Evolutionary conservation across 306 rosid genomes (phyloP).

Genomic region (Castanopsis chinensis): DNA sequence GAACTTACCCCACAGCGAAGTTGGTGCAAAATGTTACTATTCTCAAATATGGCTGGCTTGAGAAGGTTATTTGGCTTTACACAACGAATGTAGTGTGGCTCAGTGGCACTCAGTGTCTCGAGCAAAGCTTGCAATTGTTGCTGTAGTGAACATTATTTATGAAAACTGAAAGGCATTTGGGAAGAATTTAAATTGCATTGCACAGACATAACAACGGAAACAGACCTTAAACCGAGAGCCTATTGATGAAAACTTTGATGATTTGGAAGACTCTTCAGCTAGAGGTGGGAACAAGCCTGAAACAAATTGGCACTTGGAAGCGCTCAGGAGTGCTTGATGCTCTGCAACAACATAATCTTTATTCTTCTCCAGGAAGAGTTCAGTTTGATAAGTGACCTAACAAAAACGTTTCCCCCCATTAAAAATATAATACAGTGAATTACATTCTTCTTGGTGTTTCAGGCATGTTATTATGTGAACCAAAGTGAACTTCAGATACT

Average conservation of each 20-base stretch:
- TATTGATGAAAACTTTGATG: slow-evolving; percentile 89
- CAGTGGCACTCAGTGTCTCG: slow-evolving; percentile 88
- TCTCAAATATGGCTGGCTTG: slow-evolving; percentile 85
- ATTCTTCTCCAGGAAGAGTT: slow-evolving; percentile 89
- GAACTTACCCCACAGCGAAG: slow-evolving; percentile 88
- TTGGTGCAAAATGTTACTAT: slow-evolving; percentile 72
- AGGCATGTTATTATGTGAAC: background rate
- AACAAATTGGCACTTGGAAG: slow-evolving; percentile 82
- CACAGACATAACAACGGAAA: slow-evolving; percentile 13
- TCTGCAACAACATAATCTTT: slow-evolving; percentile 96
- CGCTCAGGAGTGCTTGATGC: slow-evolving; percentile 76
- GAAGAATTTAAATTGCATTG: background rate
- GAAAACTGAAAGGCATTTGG: slow-evolving; percentile 16
- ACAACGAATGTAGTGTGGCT: slow-evolving; percentile 95
- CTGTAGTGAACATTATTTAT: slow-evolving; percentile 34
- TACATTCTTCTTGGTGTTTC: background rate
- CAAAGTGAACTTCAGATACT: slow-evolving; percentile 35
- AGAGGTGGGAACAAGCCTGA: slow-evolving; percentile 80
- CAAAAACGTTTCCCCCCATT: slow-evolving; percentile 12
- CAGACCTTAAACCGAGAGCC: slow-evolving; percentile 83
- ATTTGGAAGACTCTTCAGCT: slow-evolving; percentile 82
- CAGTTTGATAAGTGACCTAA: slow-evolving; percentile 96
- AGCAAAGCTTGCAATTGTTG: slow-evolving; percentile 91
- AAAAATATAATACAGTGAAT: background rate
- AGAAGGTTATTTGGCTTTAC: slow-evolving; percentile 94